These are phyloP conservation scores for Lyophyllum semitale DNA, from an alignment of 768 basidiomycete genomes.

Conservation along the genomic window DNA sequence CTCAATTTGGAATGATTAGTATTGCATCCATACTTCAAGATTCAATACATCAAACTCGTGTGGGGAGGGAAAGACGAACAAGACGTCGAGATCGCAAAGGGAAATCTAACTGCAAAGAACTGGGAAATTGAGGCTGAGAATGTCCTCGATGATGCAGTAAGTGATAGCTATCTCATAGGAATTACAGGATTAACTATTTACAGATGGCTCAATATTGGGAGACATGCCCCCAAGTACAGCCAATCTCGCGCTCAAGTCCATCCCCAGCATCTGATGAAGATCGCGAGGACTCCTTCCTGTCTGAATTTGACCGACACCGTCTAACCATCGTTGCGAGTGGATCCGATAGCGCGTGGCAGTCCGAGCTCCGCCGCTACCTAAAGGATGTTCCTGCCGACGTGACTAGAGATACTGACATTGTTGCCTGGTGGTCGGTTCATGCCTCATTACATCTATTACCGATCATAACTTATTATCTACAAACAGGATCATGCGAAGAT, in stretches of 20 bases:
- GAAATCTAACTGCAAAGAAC: constrained; percentile 17
- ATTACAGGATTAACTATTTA: background rate
- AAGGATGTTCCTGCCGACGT: constrained; percentile 16
- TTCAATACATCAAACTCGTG: constrained; percentile 20
- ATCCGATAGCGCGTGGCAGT: constrained; percentile 6
- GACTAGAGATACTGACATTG: constrained; percentile 14
- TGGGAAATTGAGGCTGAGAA: constrained; percentile 18
- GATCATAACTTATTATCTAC: background rate
- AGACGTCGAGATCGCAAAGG: constrained; percentile 5
- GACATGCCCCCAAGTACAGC: background rate
- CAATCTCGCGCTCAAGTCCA: background rate
- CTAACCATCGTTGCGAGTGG: background rate
- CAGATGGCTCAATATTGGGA: constrained; percentile 16
- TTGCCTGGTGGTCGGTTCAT: constrained; percentile 19
- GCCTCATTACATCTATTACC: too few species aligned
- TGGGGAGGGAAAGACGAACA: constrained; percentile 30
- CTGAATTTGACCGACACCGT: constrained; percentile 6
- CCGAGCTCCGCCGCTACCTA: constrained; percentile 16
- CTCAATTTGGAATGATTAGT: constrained; percentile 9
- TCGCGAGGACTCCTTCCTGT: background rate
- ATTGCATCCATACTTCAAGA: constrained; percentile 32
- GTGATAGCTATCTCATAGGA: background rate
- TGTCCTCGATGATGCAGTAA: constrained; percentile 15
- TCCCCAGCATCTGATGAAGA: background rate
- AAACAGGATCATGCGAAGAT: background rate